phyloP scores from a whole-genome alignment of 139 green algal species.

The Penium margaritaceum region DNA sequence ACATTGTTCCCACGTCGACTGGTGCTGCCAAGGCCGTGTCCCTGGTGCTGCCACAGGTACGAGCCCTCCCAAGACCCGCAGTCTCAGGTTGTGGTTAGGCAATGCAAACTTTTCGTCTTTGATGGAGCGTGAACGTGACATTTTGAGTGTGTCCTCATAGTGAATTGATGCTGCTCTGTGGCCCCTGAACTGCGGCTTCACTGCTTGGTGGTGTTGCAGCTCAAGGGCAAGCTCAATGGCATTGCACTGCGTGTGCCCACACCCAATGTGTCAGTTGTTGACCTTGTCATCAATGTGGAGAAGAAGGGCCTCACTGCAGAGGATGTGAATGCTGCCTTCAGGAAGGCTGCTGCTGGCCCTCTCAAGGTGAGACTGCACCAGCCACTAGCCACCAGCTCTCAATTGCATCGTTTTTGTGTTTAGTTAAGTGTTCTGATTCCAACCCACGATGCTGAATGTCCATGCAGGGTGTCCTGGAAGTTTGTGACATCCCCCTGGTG shows the following conservation, averaged over 20 bases:
- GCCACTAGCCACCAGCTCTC: no score
- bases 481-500: conserved; percentile 88
- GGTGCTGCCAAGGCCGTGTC: conserved; percentile 95
- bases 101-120: background rate
- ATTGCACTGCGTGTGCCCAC: conserved; percentile 97
- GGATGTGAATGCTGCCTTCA: conserved; percentile 96
- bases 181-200: no score
- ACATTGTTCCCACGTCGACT: conserved; percentile 98
- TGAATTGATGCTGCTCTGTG: background rate
- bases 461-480: conserved; percentile 84
- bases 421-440: no score
- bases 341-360: conserved; percentile 68
- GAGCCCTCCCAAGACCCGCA: no score
- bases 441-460: no score
- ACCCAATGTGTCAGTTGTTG: conserved; percentile 93
- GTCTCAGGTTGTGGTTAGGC: no score
- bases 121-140: background rate
- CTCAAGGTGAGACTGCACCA: conserved; percentile 28
- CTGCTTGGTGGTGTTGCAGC: no score
- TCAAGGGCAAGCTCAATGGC: conserved; percentile 61
- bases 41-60: conserved; percentile 76
- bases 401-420: no score
- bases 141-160: no score
- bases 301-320: conserved; percentile 99
- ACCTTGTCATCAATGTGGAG: conserved; percentile 87